These are phyloP conservation scores for Psilocybe mexicana DNA, from an alignment of 1,284 basidiomycete species.

Conservation along the genomic window DNA sequence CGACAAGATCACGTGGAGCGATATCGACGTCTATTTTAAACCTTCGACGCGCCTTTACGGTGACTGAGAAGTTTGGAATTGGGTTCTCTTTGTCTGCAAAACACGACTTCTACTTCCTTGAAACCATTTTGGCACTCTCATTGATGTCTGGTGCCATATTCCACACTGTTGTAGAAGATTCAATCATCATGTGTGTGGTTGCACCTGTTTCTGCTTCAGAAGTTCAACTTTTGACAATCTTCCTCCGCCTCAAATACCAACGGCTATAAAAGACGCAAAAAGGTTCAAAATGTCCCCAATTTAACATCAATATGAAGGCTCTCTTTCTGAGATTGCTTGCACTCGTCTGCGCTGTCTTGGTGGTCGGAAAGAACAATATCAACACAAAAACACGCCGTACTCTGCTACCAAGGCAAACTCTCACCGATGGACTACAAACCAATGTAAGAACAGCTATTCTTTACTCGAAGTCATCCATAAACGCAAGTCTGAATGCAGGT, in stretches of 20 bases:
- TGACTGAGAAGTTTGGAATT: background rate
- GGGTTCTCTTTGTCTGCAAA: background rate
- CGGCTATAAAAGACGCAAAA: slow-evolving; percentile 9
- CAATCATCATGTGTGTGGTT: slow-evolving; percentile 16
- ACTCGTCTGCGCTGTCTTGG: slow-evolving; percentile 15
- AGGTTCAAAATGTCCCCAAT: background rate
- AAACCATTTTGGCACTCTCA: background rate
- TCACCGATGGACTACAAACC: slow-evolving; percentile 25
- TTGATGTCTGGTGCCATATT: slow-evolving; percentile 2
- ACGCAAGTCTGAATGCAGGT: slow-evolving; percentile 21
- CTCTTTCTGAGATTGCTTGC: slow-evolving; percentile 18
- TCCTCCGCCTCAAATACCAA: background rate
- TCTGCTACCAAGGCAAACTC: slow-evolving; percentile 14
- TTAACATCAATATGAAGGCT: slow-evolving; percentile 11
- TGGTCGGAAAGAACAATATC: slow-evolving; percentile 11
- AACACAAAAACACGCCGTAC: slow-evolving; percentile 7
- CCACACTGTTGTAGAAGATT: slow-evolving; percentile 7
- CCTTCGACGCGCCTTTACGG: background rate
- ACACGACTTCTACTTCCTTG: slow-evolving; percentile 19
- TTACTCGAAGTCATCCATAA: background rate
- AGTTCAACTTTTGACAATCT: background rate
- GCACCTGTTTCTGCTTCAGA: background rate
- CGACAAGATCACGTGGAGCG: background rate
- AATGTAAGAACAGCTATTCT: slow-evolving; percentile 23
- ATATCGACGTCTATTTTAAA: background rate